A percentile compares a stretch with the other conserved stretches of the same genome.
These are phyloP conservation scores for Podospora conica DNA, from an alignment of 495 filamentous ascomycete species.

Conservation along the genomic window DNA sequence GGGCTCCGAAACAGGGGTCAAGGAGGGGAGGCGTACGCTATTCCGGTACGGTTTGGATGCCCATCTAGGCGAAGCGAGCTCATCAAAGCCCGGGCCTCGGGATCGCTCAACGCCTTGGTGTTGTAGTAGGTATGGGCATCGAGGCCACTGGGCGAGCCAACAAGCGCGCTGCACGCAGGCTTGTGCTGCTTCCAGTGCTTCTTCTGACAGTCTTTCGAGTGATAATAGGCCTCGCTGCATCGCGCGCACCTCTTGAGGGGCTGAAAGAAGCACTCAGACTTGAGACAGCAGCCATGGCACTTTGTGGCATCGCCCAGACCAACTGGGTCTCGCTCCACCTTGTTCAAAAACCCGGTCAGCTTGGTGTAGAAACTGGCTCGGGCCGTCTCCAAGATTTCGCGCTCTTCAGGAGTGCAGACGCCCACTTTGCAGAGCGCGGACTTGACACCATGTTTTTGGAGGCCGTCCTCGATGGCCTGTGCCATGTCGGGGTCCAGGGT, in stretches of 20 bases:
- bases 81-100: background rate
- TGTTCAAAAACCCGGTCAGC: no score
- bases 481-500: slow-evolving; percentile 6
- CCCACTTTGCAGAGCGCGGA: slow-evolving; percentile 9
- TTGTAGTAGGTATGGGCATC: background rate
- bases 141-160: background rate
- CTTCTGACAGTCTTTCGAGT: slow-evolving; percentile 3
- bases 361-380: no score
- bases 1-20: no score
- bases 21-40: background rate
- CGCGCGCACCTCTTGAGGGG: slow-evolving; percentile 5
- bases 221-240: background rate
- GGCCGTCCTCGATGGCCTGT: background rate
- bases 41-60: no score
- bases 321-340: no score
- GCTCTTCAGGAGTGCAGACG: slow-evolving; percentile 1
- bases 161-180: background rate
- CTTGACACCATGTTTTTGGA: slow-evolving; percentile 1
- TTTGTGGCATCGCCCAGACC: no score
- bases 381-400: background rate
- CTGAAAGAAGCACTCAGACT: background rate
- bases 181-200: slow-evolving; percentile 3
- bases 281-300: slow-evolving; percentile 5
- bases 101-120: background rate
- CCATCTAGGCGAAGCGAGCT: background rate